Conservation (phyloP, 805 yeast genomes). For the Ogataea saltuana region DNA sequence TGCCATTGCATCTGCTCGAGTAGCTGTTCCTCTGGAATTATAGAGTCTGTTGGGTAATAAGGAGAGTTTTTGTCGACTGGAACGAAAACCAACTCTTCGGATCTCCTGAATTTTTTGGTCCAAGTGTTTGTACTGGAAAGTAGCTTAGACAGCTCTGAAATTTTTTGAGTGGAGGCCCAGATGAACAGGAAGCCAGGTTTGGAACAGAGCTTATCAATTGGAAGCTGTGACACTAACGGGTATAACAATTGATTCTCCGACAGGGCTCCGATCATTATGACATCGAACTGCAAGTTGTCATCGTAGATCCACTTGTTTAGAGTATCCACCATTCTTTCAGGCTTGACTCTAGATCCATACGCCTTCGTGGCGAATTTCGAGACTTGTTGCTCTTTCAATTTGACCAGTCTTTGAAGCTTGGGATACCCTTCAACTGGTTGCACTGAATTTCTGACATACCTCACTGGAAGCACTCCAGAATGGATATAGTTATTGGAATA, state of each 20-base stretch:
- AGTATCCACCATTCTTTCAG: constrained; percentile 54
- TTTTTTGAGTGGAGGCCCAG: constrained; percentile 81
- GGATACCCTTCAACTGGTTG: constrained; percentile 85
- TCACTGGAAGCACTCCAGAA: constrained; percentile 60
- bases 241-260: constrained; percentile 70
- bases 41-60: constrained; percentile 59
- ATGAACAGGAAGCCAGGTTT: constrained; percentile 84
- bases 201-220: constrained; percentile 71
- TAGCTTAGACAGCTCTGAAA: constrained; percentile 59
- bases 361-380: constrained; percentile 56
- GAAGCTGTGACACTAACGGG: constrained; percentile 62
- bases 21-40: constrained; percentile 46
- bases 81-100: constrained; percentile 85
- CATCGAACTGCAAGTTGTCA: constrained; percentile 72
- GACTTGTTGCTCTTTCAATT: constrained; percentile 62
- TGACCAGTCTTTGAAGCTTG: constrained; percentile 66
- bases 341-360: constrained; percentile 59
- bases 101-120: constrained; percentile 73
- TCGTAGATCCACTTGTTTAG: constrained; percentile 62
- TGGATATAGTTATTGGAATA: constrained; percentile 70
- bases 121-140: constrained; percentile 40
- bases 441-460: constrained; percentile 61
- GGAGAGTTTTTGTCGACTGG: constrained; percentile 67
- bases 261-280: constrained; percentile 87
- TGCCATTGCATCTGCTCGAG: constrained; percentile 87